Conservation (phyloP, 1,284 basidiomycete genomes). For the Ustilago lituana region DNA sequence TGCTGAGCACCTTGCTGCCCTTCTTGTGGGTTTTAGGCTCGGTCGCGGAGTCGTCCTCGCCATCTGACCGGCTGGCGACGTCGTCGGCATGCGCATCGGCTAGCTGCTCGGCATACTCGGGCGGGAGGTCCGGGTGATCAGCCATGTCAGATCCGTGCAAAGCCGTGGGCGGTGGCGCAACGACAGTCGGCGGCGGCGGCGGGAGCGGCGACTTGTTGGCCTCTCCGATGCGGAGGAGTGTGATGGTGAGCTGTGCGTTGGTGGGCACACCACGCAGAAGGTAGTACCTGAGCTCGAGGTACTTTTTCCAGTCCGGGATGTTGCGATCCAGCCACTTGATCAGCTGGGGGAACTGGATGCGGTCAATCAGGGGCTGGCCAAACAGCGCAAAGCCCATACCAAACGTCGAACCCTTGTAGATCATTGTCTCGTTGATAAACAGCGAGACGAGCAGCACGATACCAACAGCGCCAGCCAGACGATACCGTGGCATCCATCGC, state of each 20-base stretch:
- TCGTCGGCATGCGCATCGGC: constrained; percentile 48
- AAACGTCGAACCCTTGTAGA: constrained; percentile 70
- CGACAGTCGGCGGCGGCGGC: constrained; percentile 68
- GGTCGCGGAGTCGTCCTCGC: constrained; percentile 41
- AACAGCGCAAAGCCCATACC: constrained; percentile 71
- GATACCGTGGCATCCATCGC: constrained; percentile 58
- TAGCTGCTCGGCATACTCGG: constrained; percentile 56
- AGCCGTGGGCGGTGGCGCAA: constrained; percentile 45
- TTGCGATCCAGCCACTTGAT: constrained; percentile 69
- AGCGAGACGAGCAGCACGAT: constrained; percentile 68
- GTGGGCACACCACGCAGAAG: constrained; percentile 72
- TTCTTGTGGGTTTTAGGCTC: constrained; percentile 49
- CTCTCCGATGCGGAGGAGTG: constrained; percentile 71
- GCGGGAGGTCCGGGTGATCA: constrained; percentile 49
- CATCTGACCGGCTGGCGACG: constrained; percentile 37
- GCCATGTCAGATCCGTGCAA: constrained; percentile 36
- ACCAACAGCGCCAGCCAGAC: constrained; percentile 65
- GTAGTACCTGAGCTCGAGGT: constrained; percentile 60
- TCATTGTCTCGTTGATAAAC: constrained; percentile 69
- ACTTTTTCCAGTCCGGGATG: constrained; percentile 71
- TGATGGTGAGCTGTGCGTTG: constrained; percentile 72
- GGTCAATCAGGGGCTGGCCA: constrained; percentile 71
- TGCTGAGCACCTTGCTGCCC: constrained; percentile 46
- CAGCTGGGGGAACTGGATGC: constrained; percentile 56
- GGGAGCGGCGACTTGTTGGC: constrained; percentile 70